Percentiles rank a stretch among this genome's conserved stretches.
phyloP scores from a whole-genome alignment of 139 green algal species.

The Chlamydomonas asymmetrica region DNA sequence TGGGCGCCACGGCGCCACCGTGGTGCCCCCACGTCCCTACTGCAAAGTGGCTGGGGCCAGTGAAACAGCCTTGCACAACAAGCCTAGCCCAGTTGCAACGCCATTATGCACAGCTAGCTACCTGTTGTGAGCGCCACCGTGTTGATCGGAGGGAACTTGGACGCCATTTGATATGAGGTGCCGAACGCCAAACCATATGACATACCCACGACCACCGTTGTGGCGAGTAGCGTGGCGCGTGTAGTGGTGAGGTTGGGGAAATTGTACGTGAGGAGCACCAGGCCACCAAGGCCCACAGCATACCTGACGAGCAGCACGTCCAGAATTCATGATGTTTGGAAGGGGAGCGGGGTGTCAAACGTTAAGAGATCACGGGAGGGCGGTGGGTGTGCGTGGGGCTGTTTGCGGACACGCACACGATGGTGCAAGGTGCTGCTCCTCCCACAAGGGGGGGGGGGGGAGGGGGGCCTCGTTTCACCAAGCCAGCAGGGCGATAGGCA shows the following conservation, averaged over 20 bases:
- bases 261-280: constrained; percentile 32
- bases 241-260: constrained; percentile 29
- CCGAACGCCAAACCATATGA: constrained; percentile 55
- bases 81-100: too few species aligned
- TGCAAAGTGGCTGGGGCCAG: too few species aligned
- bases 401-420: too few species aligned
- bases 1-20: neutral
- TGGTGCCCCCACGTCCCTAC: neutral
- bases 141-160: constrained; percentile 29
- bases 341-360: neutral
- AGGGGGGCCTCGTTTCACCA: too few species aligned
- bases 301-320: constrained; percentile 15
- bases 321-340: neutral
- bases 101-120: constrained; percentile 10
- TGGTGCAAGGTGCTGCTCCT: too few species aligned
- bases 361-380: too few species aligned
- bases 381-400: too few species aligned
- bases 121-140: constrained; percentile 58
- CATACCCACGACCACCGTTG: constrained; percentile 43
- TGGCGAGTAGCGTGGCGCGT: constrained; percentile 25
- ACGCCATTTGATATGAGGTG: constrained; percentile 53
- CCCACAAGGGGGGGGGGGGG: too few species aligned
- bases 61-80: too few species aligned
- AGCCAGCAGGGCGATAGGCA: too few species aligned
- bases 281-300: constrained; percentile 36